Evolutionary conservation across 306 rosid genomes (phyloP).

Genomic region (Oemleria cerasiformis): DNA sequence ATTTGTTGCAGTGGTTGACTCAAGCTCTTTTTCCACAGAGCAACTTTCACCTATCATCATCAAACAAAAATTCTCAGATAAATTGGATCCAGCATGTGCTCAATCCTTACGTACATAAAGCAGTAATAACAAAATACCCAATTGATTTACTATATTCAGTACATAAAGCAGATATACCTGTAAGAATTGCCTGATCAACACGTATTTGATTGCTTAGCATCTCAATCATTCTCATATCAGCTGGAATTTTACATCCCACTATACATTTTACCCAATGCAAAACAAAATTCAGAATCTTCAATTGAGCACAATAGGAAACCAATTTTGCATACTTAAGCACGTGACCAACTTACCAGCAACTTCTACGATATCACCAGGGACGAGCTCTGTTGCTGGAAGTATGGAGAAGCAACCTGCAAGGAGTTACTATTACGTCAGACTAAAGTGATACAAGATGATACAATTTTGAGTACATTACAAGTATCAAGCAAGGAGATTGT

Average conservation of each 20-base stretch:
- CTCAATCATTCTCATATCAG: slow-evolving; percentile 96
- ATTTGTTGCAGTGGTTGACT: slow-evolving; percentile 64
- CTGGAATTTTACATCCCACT: slow-evolving; percentile 99
- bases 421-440: slow-evolving; percentile 13
- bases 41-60: slow-evolving; percentile 83
- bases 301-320: slow-evolving; percentile 9
- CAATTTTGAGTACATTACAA: slow-evolving; percentile 10
- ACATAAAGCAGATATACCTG: slow-evolving; percentile 51
- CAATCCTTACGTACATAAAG: background rate
- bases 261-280: slow-evolving; percentile 26
- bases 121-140: background rate
- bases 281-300: slow-evolving; percentile 20
- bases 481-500: background rate
- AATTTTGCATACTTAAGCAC: slow-evolving; percentile 26
- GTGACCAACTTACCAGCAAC: slow-evolving; percentile 68
- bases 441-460: background rate
- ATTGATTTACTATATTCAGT: background rate
- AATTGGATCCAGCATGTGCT: slow-evolving; percentile 3
- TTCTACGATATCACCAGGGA: slow-evolving; percentile 95
- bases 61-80: slow-evolving; percentile 4
- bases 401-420: slow-evolving; percentile 92
- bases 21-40: slow-evolving; percentile 90
- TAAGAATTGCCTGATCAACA: slow-evolving; percentile 96
- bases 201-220: slow-evolving; percentile 87
- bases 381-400: slow-evolving; percentile 90